phyloP scores from a whole-genome alignment of 2,329 filamentous ascomycete genomes.

The Colletotrichum somersetense region DNA sequence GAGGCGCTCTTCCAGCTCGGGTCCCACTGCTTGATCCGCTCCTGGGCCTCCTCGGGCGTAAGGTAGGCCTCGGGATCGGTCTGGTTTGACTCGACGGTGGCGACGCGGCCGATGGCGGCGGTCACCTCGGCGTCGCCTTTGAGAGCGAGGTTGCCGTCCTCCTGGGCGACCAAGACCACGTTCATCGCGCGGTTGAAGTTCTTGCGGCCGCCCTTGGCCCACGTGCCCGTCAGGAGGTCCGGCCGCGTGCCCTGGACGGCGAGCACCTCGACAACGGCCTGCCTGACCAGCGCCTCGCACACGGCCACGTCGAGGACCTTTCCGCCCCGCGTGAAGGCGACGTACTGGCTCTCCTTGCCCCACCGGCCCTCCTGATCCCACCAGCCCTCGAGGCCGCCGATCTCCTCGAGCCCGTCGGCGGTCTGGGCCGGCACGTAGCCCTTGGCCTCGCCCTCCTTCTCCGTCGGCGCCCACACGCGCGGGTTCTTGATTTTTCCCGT shows the following conservation, averaged over 20 bases:
- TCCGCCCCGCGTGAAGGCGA: conserved; percentile 55
- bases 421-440: conserved; percentile 62
- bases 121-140: conserved; percentile 51
- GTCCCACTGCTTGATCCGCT: conserved; percentile 62
- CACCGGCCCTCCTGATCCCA: conserved; percentile 68
- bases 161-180: conserved; percentile 53
- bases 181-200: conserved; percentile 51
- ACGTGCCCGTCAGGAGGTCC: conserved; percentile 44
- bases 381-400: conserved; percentile 63
- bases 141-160: conserved; percentile 57
- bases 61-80: conserved; percentile 45
- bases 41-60: conserved; percentile 56
- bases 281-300: conserved; percentile 62
- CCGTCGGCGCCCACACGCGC: conserved; percentile 27
- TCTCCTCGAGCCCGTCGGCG: conserved; percentile 60
- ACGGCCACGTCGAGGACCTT: conserved; percentile 59
- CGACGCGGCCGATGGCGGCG: conserved; percentile 38
- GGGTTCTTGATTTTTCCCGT: conserved; percentile 8
- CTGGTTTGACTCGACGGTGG: conserved; percentile 43
- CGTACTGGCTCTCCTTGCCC: conserved; percentile 59
- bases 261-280: conserved; percentile 66
- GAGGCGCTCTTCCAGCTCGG: conserved; percentile 69
- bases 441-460: conserved; percentile 31
- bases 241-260: conserved; percentile 50
- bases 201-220: conserved; percentile 48